Base-by-base conservation (phyloP, 345 rosid genomes). In the Heritiera littoralis region DNA sequence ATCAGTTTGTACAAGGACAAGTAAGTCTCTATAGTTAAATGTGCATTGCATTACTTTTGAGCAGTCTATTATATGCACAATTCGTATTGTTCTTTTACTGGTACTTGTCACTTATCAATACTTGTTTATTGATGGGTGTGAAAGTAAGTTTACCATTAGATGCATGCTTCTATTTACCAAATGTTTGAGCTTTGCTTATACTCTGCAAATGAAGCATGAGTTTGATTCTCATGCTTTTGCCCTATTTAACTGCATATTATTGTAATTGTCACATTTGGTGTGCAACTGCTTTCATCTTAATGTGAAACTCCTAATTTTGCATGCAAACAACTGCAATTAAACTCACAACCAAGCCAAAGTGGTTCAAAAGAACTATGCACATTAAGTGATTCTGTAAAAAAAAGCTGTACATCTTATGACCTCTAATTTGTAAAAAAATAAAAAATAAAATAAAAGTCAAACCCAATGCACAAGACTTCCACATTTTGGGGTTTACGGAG, bases 1-100 rank as follows among this genome's bases (percentile, higher is more conserved):
- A 92, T 97, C 87, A 93, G 94, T 82, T 77, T 97, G 71, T 97
- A 93, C 93, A 89, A 89, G 69, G 89, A 91, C 83, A 97, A 85
- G 99, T 94, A 85, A 80, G 98, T 88, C 49, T 76, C 75, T 15
- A 11, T 76, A 30, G 59, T 77, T 7, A 48, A 60, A 79, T 73
- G 73, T 73, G 63, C 59, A 32, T 64, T 32, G 2, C 51, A 14
- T 65, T 65, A 63, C 55, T 46, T 59, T 30, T 59, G 45, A 10
- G 55, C 41, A 7, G 30, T 75, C 20, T 12, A 15, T 2, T 76
- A 13, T 15, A 17, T 10, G 40, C 4, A 0, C 45, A 14, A 45
- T 43, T 76, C 71, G 9, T 61, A 30, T 63, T 40, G 1, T 67
- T 60, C 11, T 17, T 54, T 12, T 18, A 10, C 32, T 43, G 0